These are phyloP conservation scores for Saussurea involucrata DNA, from an alignment of 129 eudicot species.

Conservation along the genomic window DNA sequence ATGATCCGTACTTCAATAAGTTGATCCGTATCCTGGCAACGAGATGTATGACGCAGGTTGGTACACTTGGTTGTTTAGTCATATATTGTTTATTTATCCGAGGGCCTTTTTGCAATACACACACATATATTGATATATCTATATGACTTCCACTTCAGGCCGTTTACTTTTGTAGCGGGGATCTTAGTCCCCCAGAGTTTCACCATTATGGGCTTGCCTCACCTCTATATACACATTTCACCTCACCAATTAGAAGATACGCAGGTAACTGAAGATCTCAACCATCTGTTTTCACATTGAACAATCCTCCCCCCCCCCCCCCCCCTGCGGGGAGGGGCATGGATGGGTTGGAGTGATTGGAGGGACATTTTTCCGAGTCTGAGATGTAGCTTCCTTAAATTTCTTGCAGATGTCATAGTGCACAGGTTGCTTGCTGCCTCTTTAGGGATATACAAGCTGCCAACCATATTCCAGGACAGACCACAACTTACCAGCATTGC, in stretches of 20 bases:
- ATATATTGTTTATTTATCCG: background rate
- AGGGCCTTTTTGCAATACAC: background rate
- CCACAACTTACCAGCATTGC: constrained; percentile 83
- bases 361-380: background rate
- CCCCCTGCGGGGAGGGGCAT: too few species aligned
- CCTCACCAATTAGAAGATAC: constrained; percentile 97
- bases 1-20: constrained; percentile 93
- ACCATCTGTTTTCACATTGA: background rate
- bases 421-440: constrained; percentile 99
- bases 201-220: constrained; percentile 95
- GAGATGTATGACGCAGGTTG: constrained; percentile 98
- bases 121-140: background rate
- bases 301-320: background rate
- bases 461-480: constrained; percentile 75
- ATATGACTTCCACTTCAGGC: constrained; percentile 51
- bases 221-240: constrained; percentile 87
- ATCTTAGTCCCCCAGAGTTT: constrained; percentile 89
- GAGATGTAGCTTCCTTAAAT: constrained; percentile 2
- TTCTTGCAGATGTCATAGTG: constrained; percentile 88
- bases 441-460: constrained; percentile 83
- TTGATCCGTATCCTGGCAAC: constrained; percentile 93
- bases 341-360: background rate
- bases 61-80: background rate
- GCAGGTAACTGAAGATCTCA: constrained; percentile 54
- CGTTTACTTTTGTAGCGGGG: constrained; percentile 98